Percentiles rank a stretch among this genome's conserved stretches.
phyloP scores from a whole-genome alignment of 2,329 filamentous ascomycete species.

The Fusarium sp. region DNA sequence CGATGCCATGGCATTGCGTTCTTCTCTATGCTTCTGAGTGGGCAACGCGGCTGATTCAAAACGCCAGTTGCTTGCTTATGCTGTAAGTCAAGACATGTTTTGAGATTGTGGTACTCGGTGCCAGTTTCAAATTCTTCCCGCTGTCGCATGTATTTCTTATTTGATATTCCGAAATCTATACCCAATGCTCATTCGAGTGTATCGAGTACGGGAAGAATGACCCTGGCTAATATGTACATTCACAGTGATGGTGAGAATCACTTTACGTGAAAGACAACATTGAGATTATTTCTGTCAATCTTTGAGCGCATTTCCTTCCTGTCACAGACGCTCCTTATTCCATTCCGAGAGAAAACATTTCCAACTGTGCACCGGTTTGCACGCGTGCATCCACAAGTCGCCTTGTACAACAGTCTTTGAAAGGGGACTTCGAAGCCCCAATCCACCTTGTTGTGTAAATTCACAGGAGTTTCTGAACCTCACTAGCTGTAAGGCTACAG shows the following conservation, averaged over 20 bases:
- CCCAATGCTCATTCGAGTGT: background rate
- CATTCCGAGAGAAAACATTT: background rate
- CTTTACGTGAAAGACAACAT: background rate
- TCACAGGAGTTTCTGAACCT: background rate
- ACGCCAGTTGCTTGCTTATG: conserved; percentile 19
- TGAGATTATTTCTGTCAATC: conserved; percentile 5
- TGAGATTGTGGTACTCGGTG: conserved; percentile 10
- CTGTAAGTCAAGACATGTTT: conserved; percentile 35
- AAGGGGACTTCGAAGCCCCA: background rate
- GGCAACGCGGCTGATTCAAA: conserved; percentile 23
- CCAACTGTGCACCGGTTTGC: conserved; percentile 33
- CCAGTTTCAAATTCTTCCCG: conserved; percentile 20
- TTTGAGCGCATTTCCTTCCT: background rate
- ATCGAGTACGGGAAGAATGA: background rate
- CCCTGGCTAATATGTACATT: background rate
- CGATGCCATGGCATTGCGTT: conserved; percentile 36
- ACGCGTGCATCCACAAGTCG: background rate
- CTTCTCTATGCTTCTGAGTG: conserved; percentile 23
- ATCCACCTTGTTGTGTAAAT: background rate
- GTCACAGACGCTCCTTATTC: background rate
- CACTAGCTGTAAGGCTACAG: background rate
- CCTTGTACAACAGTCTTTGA: background rate
- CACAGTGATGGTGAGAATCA: conserved; percentile 13
- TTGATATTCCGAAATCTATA: background rate
- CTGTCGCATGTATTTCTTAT: background rate